Evolutionary conservation across 768 basidiomycete genomes (phyloP), one percentile per base, ranked within the genome.

Genomic region (Suillus brevipes): DNA sequence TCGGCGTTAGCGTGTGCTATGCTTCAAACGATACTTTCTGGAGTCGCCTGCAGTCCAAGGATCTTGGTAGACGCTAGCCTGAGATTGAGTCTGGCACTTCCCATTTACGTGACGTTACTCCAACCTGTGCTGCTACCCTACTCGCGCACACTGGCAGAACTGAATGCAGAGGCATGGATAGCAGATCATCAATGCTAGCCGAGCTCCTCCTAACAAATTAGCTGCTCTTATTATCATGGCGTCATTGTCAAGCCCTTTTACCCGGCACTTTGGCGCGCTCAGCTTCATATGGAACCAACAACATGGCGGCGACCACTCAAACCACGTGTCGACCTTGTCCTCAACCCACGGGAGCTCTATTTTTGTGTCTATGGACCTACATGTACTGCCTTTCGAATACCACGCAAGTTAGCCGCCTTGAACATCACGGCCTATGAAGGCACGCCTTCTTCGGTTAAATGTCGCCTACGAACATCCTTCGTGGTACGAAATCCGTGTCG

Each of bases 251-350:
- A 55, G 10, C 58, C 6, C 25, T 58, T 57, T 25, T 31, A 31
- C 16, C 57, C 58, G 58, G 38, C 38, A 12, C 3, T 25, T 42
- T 59, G 58, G 58, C 58, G 58, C 58, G 28, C 58, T 20, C 38
- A 31, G 31, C 4, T 31, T 6, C 25, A 59, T n/a, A n/a, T 37
- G 36, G 38, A 40, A 18, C 37, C 58, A 59, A 25, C 58, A 59
- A 28, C 25, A 59, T 42, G 58, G 58, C 58, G 38, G 58, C 10
- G 16, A 28, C 16, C 31, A 16, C 13, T 36, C 20, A 13, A 20
- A 55, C n/a, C 58, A 59, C 58, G 58, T 59, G 58, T 10, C 5
- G 40, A 36, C 28, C 3, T 18, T 28, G 7, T 18, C 49, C 6
- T 18, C 49, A n/a, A n/a, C n/a, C n/a, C n/a, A n/a, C n/a, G n/a